These are phyloP conservation scores for Metschnikowia matae DNA, from an alignment of 805 yeast species.

Conservation along the genomic window DNA sequence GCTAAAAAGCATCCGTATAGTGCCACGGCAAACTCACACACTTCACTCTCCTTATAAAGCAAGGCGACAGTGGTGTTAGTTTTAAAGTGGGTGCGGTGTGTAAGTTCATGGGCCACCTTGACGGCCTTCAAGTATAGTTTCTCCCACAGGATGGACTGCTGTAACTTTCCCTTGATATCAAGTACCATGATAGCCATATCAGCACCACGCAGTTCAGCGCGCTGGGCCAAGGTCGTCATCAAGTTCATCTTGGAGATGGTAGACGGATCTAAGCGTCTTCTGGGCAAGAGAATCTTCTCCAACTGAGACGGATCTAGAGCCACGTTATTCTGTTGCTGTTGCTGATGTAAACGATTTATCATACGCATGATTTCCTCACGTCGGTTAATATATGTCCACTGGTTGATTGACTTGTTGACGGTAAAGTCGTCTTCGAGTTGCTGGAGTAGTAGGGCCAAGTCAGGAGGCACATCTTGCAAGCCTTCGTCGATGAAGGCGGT, in stretches of 20 bases:
- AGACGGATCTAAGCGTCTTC: conserved; percentile 34
- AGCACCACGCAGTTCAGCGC: conserved; percentile 59
- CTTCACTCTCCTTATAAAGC: conserved; percentile 78
- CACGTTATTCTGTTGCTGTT: conserved; percentile 21
- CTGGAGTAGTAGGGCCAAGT: conserved; percentile 40
- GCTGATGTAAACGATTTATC: conserved; percentile 33
- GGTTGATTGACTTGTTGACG: conserved; percentile 39
- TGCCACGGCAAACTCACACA: conserved; percentile 81
- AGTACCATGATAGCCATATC: conserved; percentile 70
- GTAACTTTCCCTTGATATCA: conserved; percentile 80
- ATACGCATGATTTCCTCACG: conserved; percentile 42
- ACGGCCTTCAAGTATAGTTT: conserved; percentile 78
- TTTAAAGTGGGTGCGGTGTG: conserved; percentile 66
- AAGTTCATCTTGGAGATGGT: conserved; percentile 47
- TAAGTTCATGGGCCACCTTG: conserved; percentile 79
- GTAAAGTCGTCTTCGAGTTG: conserved; percentile 41
- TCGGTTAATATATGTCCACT: conserved; percentile 44
- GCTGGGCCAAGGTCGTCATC: conserved; percentile 64
- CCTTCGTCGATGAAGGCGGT: conserved; percentile 13
- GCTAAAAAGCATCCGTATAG: conserved; percentile 89
- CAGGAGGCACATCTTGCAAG: conserved; percentile 41
- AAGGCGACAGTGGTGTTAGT: conserved; percentile 81
- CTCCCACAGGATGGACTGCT: conserved; percentile 79
- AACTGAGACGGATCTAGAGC: conserved; percentile 34
- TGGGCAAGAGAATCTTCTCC: conserved; percentile 62